phyloP scores from a whole-genome alignment of 495 filamentous ascomycete species.

The Hypoxylon subgilvum region DNA sequence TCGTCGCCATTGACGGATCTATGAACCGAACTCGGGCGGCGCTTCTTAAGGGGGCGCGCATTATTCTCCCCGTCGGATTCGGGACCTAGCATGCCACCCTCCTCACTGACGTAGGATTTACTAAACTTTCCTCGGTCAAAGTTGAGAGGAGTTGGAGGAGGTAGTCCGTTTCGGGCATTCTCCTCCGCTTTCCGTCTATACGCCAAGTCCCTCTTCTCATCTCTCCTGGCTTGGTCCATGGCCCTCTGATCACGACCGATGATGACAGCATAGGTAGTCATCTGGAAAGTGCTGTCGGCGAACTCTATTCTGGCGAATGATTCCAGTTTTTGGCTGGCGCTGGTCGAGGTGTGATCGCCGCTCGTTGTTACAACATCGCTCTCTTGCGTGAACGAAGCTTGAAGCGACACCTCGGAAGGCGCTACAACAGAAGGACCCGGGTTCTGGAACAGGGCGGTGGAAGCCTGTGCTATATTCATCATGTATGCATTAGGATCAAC shows the following conservation, averaged over 20 bases:
- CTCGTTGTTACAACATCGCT: slow-evolving; percentile 32
- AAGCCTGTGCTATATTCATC: slow-evolving; percentile 36
- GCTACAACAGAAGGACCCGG: slow-evolving; percentile 34
- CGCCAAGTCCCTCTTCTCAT: slow-evolving; percentile 48
- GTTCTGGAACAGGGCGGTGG: slow-evolving; percentile 28
- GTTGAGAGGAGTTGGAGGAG: slow-evolving; percentile 47
- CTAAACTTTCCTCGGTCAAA: slow-evolving; percentile 53
- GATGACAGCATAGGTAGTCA: slow-evolving; percentile 59
- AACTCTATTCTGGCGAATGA: slow-evolving; percentile 60
- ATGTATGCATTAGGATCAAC: slow-evolving; percentile 40
- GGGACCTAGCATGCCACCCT: slow-evolving; percentile 59
- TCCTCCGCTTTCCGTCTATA: slow-evolving; percentile 48
- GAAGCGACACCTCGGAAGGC: slow-evolving; percentile 44
- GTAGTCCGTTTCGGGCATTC: slow-evolving; percentile 46
- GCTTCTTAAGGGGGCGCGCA: slow-evolving; percentile 47
- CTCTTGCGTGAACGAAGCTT: slow-evolving; percentile 40
- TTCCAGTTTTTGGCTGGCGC: slow-evolving; percentile 47
- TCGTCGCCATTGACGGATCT: slow-evolving; percentile 38
- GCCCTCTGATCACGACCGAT: slow-evolving; percentile 57
- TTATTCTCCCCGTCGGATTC: slow-evolving; percentile 55
- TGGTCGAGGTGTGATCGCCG: slow-evolving; percentile 31
- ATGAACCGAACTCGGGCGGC: slow-evolving; percentile 38
- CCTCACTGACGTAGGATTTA: slow-evolving; percentile 60
- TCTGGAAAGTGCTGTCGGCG: slow-evolving; percentile 58
- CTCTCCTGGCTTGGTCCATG: slow-evolving; percentile 49